Conservation (phyloP, 352 stramenopile genomes). For the Phytophthora rubi region DNA sequence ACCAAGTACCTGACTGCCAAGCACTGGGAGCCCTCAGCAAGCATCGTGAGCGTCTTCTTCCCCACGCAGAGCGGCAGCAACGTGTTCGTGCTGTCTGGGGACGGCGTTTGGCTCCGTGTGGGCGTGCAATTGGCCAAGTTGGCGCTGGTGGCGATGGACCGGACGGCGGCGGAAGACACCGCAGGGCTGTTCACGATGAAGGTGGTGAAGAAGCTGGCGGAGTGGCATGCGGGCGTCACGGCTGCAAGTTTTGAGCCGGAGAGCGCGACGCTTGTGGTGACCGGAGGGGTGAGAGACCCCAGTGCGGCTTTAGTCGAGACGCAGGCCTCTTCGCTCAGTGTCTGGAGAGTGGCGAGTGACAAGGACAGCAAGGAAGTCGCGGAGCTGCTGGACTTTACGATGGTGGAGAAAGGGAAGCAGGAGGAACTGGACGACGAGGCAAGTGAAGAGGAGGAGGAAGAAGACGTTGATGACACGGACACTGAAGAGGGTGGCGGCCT, state of each 20-base stretch:
- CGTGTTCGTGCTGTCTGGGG: constrained; percentile 50
- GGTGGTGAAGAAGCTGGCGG: constrained; percentile 47
- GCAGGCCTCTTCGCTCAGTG: constrained; percentile 66
- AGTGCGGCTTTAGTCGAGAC: constrained; percentile 56
- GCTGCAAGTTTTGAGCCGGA: constrained; percentile 48
- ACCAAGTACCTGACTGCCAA: constrained; percentile 46
- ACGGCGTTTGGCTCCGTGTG: constrained; percentile 52
- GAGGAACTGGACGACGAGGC: constrained; percentile 1
- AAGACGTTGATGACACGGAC: not conserved
- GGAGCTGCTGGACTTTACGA: constrained; percentile 74
- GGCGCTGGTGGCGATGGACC: constrained; percentile 43
- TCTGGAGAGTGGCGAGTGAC: constrained; percentile 54
- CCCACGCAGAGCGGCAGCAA: constrained; percentile 35
- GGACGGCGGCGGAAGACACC: constrained; percentile 8
- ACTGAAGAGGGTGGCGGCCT: constrained; percentile 23
- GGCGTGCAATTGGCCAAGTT: constrained; percentile 61
- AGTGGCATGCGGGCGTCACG: constrained; percentile 68
- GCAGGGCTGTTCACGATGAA: constrained; percentile 45
- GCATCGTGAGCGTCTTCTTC: constrained; percentile 56
- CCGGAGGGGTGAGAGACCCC: constrained; percentile 58
- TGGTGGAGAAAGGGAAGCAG: constrained; percentile 50
- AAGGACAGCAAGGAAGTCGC: constrained; percentile 46
- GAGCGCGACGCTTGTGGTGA: constrained; percentile 57
- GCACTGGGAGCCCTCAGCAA: constrained; percentile 44
- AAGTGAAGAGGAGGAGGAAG: constrained; percentile 1